phyloP scores from a whole-genome alignment of 2,329 filamentous ascomycete genomes.

The Cytospora piceicola region DNA sequence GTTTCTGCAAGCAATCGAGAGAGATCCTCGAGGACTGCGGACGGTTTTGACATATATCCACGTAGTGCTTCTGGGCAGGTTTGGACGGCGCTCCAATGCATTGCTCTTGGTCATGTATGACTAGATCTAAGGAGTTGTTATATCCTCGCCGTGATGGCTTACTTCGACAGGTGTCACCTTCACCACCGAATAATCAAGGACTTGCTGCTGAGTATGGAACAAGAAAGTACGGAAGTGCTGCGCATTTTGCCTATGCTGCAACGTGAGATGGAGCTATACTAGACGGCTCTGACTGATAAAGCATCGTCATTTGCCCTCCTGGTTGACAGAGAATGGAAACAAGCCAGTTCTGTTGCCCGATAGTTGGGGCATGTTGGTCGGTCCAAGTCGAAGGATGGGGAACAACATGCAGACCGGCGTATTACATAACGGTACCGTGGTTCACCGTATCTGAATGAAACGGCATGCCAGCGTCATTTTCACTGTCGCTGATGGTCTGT shows the following conservation, averaged over 20 bases:
- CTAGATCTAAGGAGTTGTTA: background rate
- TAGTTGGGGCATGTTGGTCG: too few species aligned
- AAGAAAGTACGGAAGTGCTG: background rate
- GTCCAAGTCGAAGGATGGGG: too few species aligned
- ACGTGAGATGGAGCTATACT: background rate
- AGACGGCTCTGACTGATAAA: too few species aligned
- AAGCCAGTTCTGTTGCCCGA: too few species aligned
- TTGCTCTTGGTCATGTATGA: background rate
- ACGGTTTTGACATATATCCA: background rate
- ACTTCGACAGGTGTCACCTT: background rate
- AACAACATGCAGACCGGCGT: background rate
- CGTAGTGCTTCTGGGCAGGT: background rate
- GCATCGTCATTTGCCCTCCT: too few species aligned
- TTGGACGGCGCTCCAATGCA: background rate
- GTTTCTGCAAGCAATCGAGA: background rate
- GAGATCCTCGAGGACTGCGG: background rate
- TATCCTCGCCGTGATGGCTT: background rate
- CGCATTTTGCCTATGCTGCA: background rate
- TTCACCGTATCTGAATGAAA: background rate
- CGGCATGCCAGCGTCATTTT: too few species aligned
- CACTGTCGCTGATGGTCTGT: background rate
- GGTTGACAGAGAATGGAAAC: too few species aligned
- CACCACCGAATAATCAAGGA: background rate
- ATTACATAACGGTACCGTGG: background rate
- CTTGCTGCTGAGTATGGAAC: background rate